A percentile compares a stretch with the other conserved stretches of the same genome.
Conservation (phyloP, 768 basidiomycete genomes). For the Candolleomyces eurysporus region DNA sequence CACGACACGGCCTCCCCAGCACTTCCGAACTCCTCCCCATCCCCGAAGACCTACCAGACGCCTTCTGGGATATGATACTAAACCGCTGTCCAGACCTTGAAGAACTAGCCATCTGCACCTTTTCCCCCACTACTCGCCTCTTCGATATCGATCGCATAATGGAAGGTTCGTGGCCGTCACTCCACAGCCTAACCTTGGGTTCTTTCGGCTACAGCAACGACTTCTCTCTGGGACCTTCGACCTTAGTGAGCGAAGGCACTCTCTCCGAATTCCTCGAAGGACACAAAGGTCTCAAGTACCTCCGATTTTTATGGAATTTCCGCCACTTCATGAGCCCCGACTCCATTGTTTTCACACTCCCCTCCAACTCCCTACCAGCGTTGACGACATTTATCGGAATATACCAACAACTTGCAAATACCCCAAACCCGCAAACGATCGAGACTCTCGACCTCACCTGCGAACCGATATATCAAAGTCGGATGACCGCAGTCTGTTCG, state of each 20-base stretch:
- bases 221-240: conserved; percentile 35
- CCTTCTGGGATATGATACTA: conserved; percentile 49
- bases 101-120: conserved; percentile 48
- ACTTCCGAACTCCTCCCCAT: conserved; percentile 35
- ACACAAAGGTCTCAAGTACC: conserved; percentile 38
- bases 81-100: conserved; percentile 45
- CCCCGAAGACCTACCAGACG: conserved; percentile 37
- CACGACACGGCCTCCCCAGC: conserved; percentile 41
- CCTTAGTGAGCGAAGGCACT: conserved; percentile 17
- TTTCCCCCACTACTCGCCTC: conserved; percentile 44
- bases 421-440: conserved; percentile 34
- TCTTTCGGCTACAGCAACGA: conserved; percentile 49
- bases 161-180: conserved; percentile 37
- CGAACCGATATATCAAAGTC: conserved; percentile 42
- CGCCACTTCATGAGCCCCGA: conserved; percentile 48
- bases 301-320: conserved; percentile 51
- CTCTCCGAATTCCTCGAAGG: conserved; percentile 36
- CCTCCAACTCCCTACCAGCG: conserved; percentile 25
- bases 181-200: conserved; percentile 46
- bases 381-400: conserved; percentile 46
- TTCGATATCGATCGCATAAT: conserved; percentile 41
- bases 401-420: conserved; percentile 42
- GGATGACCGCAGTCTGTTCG: conserved; percentile 30
- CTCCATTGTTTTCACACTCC: conserved; percentile 31
- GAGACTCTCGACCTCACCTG: conserved; percentile 47